Base-by-base conservation (phyloP, 805 yeast genomes). In the Ascoidea asiatica region DNA sequence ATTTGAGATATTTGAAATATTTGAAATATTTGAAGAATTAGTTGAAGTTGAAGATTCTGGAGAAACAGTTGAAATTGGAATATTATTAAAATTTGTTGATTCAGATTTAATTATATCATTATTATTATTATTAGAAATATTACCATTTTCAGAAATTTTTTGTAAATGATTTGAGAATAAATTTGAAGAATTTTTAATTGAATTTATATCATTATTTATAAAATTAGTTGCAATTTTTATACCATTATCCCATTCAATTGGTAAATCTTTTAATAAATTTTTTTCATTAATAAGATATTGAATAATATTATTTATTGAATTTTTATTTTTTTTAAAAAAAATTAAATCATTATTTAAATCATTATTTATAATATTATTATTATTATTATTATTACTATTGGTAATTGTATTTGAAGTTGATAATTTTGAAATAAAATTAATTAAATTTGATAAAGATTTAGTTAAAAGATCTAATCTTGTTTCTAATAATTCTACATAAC, bases 401-500 rank as follows among this genome's bases (percentile, higher is more conserved):
- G 36, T 15, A 20, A 22, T 33, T 41, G 43, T 29, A 41, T n/a
- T 37, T 19, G 17, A 29, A 18, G n/a, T 8, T 37, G 39, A 17
- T 8, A 37, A 33, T 39, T 20, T 45, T 22, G 7, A 19, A 6
- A 35, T 45, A 48, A 19, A 45, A 48, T 11, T 8, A 43, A 36
- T 48, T 41, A 1, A 6, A 38, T 6, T 41, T 44, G 6, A 15
- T 7, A 8, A 47, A 13, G 77, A 62, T 50, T 67, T 67, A 42
- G 75, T 70, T 19, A 79, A 60, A 38, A 79, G 58, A 41, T 70
- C 73, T 37, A 76, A 56, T 41, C 84, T 56, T 21, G 78, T 73
- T 50, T 79, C 84, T 36, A 79, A 60, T 44, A 79, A 58, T 51
- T 79, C 85, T 8, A 78, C 80, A 50, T 79, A 78, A 5, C 80